A percentile compares a stretch with the other conserved stretches of the same genome.
Conservation (phyloP, 2,329 filamentous ascomycete species). For the Taxawa tesnikishii region DNA sequence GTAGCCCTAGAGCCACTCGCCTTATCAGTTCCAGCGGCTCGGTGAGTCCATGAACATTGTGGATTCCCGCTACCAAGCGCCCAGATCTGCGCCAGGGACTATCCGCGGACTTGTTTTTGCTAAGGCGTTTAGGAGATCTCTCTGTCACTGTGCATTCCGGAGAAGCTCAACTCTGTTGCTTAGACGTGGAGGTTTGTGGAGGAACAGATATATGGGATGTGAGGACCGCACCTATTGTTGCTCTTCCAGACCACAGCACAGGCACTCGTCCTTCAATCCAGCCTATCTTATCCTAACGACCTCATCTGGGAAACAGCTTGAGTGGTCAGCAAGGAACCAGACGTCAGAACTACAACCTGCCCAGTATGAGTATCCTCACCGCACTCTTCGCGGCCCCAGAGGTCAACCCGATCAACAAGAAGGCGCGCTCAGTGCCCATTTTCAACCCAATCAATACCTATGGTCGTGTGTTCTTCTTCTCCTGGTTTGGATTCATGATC, state of each 20-base stretch:
- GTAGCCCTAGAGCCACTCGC: background rate
- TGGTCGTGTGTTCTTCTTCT: constrained; percentile 82
- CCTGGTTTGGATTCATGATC: constrained; percentile 75
- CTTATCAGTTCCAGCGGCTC: constrained; percentile 6
- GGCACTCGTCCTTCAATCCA: too few species aligned
- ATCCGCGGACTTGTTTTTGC: constrained; percentile 9
- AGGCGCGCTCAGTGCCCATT: constrained; percentile 67
- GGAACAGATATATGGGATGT: background rate
- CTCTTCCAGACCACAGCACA: too few species aligned
- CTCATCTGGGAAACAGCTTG: too few species aligned
- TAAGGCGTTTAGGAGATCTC: constrained; percentile 7
- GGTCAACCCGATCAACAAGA: constrained; percentile 73
- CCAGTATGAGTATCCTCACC: constrained; percentile 6
- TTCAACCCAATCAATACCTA: constrained; percentile 70
- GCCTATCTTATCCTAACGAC: too few species aligned
- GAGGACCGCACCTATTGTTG: background rate
- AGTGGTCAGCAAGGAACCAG: too few species aligned
- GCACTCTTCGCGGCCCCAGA: constrained; percentile 45
- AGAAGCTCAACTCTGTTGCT: constrained; percentile 5
- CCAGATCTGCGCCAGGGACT: constrained; percentile 4
- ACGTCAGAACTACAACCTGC: too few species aligned
- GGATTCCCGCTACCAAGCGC: constrained; percentile 4
- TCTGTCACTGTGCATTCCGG: constrained; percentile 3
- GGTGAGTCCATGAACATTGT: constrained; percentile 1
- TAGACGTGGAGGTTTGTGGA: background rate